Percentiles rank a stretch among this genome's conserved stretches.
phyloP scores from a whole-genome alignment of 495 filamentous ascomycete species.

The Tetracladium marchalianum region DNA sequence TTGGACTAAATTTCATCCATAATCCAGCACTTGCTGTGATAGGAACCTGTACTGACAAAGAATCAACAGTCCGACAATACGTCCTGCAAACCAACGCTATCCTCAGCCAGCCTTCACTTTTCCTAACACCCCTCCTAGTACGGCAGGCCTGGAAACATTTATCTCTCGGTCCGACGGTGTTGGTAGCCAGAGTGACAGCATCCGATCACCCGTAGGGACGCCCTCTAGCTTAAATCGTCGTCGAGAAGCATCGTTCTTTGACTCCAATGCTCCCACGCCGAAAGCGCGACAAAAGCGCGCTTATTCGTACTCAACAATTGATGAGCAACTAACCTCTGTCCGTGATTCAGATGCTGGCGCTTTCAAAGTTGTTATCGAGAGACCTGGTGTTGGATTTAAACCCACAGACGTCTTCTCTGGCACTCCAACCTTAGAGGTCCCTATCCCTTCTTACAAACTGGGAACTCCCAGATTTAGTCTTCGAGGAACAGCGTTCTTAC shows the following conservation, averaged over 20 bases:
- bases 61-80: conserved; percentile 45
- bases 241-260: conserved; percentile 22
- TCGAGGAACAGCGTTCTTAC: conserved; percentile 68
- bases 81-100: conserved; percentile 45
- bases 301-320: conserved; percentile 52
- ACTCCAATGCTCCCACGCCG: conserved; percentile 8
- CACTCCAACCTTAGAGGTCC: conserved; percentile 57
- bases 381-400: conserved; percentile 55
- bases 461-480: conserved; percentile 75
- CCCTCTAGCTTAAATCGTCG: conserved; percentile 19
- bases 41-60: neutral
- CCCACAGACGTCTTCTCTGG: conserved; percentile 46
- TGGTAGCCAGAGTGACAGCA: conserved; percentile 38
- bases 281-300: conserved; percentile 35
- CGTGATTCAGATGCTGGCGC: conserved; percentile 52
- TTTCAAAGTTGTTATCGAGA: conserved; percentile 79
- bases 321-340: conserved; percentile 35
- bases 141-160: conserved; percentile 40
- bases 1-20: neutral
- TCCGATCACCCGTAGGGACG: conserved; percentile 32
- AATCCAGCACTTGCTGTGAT: neutral
- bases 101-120: conserved; percentile 50
- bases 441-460: conserved; percentile 80
- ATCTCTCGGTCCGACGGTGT: conserved; percentile 25
- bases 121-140: conserved; percentile 45